Conservation (phyloP, 208 protist species). For the Kentomonas sorsogonicus region DNA sequence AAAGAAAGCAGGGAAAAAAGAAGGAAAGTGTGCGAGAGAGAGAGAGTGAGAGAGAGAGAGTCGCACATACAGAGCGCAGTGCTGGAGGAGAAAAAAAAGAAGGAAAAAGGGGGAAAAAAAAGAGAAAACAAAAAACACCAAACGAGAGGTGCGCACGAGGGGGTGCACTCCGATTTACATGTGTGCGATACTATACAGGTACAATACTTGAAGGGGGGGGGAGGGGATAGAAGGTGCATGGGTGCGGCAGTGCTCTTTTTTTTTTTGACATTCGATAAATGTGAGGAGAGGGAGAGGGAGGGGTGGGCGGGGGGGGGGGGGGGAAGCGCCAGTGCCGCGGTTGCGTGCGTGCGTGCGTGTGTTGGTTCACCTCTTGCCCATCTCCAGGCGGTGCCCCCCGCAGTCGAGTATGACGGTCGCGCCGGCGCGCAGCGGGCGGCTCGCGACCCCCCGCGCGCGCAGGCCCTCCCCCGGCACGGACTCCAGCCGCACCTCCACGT, state of each 20-base stretch:
- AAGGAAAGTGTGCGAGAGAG: background rate
- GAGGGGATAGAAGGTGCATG: too few relatives aligned
- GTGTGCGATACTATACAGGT: too few relatives aligned
- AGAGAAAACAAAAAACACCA: background rate
- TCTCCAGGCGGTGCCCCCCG: background rate
- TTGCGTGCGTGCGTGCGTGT: background rate
- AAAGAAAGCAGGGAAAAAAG: constrained; percentile 7
- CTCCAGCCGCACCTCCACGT: too few relatives aligned
- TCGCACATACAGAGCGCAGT: background rate
- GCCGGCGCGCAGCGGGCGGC: too few relatives aligned
- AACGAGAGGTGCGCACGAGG: background rate
- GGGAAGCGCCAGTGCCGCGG: background rate
- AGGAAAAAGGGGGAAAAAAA: constrained; percentile 6
- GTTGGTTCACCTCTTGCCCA: constrained; percentile 4
- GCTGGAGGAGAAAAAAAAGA: constrained; percentile 13
- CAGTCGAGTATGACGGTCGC: too few relatives aligned
- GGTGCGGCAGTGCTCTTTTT: too few relatives aligned
- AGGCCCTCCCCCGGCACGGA: too few relatives aligned
- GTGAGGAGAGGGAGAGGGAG: background rate
- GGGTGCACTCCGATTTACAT: too few relatives aligned
- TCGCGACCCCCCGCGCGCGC: too few relatives aligned
- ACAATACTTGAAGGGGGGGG: background rate
- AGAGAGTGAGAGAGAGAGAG: constrained; percentile 7
- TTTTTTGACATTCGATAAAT: too few relatives aligned
- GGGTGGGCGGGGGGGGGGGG: too few relatives aligned